Evolutionary conservation across 1,284 basidiomycete species (phyloP).

Genomic region (Cutaneotrichosporon arboriforme): DNA sequence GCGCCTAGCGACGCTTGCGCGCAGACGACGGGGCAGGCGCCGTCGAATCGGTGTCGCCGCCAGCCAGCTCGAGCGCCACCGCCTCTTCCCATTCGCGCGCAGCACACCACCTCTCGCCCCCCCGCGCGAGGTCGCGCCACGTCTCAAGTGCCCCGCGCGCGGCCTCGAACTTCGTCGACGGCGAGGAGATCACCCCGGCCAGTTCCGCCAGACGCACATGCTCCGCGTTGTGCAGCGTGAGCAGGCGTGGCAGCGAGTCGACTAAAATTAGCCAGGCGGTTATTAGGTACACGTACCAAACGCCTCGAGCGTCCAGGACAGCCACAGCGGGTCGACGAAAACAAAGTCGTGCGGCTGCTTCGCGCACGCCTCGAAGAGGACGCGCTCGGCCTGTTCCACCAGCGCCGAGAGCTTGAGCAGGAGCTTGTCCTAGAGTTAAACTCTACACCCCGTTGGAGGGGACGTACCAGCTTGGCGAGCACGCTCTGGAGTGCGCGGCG

Average conservation of each 20-base stretch:
- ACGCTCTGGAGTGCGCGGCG: conserved; percentile 20
- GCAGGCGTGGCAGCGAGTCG: conserved; percentile 31
- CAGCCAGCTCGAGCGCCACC: conserved; percentile 31
- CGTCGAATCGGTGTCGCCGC: conserved; percentile 3
- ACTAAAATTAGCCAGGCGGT: conserved; percentile 18
- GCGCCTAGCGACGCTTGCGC: neutral
- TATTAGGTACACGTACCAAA: conserved; percentile 26
- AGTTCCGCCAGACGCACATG: conserved; percentile 24
- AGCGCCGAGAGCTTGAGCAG: conserved; percentile 32
- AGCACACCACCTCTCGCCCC: conserved; percentile 32
- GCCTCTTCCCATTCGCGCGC: conserved; percentile 44
- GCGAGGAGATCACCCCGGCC: conserved; percentile 16
- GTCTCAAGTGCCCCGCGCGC: conserved; percentile 35
- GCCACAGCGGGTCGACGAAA: conserved; percentile 36
- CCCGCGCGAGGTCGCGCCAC: conserved; percentile 34
- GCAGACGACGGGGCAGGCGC: conserved; percentile 6
- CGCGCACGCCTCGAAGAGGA: conserved; percentile 37
- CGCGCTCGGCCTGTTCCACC: conserved; percentile 38
- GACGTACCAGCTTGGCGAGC: conserved; percentile 35
- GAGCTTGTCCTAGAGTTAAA: conserved; percentile 25
- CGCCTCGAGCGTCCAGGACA: conserved; percentile 41
- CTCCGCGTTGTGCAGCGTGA: conserved; percentile 31
- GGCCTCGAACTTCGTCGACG: conserved; percentile 34
- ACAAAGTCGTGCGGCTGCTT: conserved; percentile 29
- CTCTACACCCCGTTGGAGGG: neutral